Conservation (phyloP, 2,329 filamentous ascomycete species). For the Arthrobotrys iridis region DNA sequence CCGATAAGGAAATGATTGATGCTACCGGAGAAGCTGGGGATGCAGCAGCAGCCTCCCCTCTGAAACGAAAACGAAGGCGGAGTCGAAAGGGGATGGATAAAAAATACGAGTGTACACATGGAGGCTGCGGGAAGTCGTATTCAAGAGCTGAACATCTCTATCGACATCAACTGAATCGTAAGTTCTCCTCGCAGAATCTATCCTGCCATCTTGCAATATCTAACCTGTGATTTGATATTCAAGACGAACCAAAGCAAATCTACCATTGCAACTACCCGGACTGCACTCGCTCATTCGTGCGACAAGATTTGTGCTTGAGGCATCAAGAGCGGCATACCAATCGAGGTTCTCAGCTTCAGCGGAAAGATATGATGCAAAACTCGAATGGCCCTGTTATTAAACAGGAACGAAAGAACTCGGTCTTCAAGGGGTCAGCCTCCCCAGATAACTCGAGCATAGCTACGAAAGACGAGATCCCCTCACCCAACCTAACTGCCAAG, state of each 20-base stretch:
- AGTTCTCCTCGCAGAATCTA: constrained; percentile 60
- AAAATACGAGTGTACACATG: constrained; percentile 82
- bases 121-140: constrained; percentile 94
- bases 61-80: constrained; percentile 69
- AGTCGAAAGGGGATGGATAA: constrained; percentile 83
- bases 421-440: constrained; percentile 57
- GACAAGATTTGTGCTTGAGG: constrained; percentile 88
- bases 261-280: constrained; percentile 93
- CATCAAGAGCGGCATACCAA: constrained; percentile 83
- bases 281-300: constrained; percentile 88
- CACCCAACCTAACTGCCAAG: constrained; percentile 53
- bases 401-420: constrained; percentile 55
- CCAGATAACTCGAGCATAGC: constrained; percentile 55
- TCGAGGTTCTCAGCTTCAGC: constrained; percentile 73
- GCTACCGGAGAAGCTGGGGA: constrained; percentile 31
- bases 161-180: constrained; percentile 91
- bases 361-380: constrained; percentile 55
- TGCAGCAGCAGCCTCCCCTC: constrained; percentile 16
- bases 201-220: not conserved
- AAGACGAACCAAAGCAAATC: constrained; percentile 90
- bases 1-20: constrained; percentile 52
- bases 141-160: constrained; percentile 96
- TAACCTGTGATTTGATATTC: not conserved
- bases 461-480: constrained; percentile 56
- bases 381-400: constrained; percentile 53